Evolutionary conservation across 2,329 filamentous ascomycete genomes (phyloP).

Genomic region (Alternaria panax): DNA sequence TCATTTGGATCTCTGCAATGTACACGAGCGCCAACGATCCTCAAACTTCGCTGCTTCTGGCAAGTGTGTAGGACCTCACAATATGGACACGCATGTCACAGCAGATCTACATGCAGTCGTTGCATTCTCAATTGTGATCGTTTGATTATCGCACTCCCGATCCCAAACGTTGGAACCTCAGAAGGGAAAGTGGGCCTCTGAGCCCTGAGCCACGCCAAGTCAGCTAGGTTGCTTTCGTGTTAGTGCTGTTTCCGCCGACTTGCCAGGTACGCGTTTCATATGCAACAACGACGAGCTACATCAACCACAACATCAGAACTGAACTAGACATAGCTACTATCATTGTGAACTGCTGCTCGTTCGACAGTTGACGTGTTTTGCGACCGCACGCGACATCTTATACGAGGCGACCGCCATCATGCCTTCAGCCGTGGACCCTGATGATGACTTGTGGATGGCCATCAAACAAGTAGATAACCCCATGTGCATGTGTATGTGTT

Average conservation of each 20-base stretch:
- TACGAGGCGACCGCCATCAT: slow-evolving; percentile 30
- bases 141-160: background rate
- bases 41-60: background rate
- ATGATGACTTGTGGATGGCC: slow-evolving; percentile 57
- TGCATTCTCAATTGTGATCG: background rate
- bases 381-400: background rate
- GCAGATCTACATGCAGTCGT: rapidly evolving
- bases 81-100: background rate
- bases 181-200: slow-evolving; percentile 27
- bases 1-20: background rate
- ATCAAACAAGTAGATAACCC: slow-evolving; percentile 57
- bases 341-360: background rate
- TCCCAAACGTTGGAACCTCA: slow-evolving; percentile 6
- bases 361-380: background rate
- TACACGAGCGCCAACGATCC: background rate
- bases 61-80: background rate
- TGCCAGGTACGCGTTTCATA: slow-evolving; percentile 32
- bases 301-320: slow-evolving; percentile 16
- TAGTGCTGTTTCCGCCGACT: slow-evolving; percentile 12
- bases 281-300: slow-evolving; percentile 10
- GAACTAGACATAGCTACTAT: background rate
- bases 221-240: background rate
- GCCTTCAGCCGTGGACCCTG: slow-evolving; percentile 52
- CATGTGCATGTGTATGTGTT: background rate
- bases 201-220: slow-evolving; percentile 5